Evolutionary conservation across 1,139 yeast genomes (phyloP), one percentile per base, ranked within the genome.

Genomic region (Geotrichum cucujoidarum): DNA sequence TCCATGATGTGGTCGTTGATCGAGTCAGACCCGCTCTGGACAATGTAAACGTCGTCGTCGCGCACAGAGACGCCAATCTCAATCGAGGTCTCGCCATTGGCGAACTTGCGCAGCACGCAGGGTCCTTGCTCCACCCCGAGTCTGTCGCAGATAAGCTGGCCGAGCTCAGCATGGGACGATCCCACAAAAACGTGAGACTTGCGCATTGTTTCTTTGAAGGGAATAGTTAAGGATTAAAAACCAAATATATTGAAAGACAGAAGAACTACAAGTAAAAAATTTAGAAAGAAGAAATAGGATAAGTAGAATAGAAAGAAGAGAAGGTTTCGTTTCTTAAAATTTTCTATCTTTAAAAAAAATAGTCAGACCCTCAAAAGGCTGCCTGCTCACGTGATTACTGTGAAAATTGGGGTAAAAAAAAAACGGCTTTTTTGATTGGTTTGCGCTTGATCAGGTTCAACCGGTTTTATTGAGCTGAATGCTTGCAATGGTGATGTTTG

Each of bases 1-100:
- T 94, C 98, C 98, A 94, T 94, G 50, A 94, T 87, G 62, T 89
- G 95, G 64, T 94, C 97, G 63, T 94, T 94, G 57, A 92, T 83
- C 47, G 83, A 77, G 21, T 88, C 83, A 10, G 95, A 84, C 7
- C 97, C 96, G 47, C 95, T 83, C 67, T 94, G 97, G 56, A 92
- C 89, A 59, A 94, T 90, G 64, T 92, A 92, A 35, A 92, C 95
- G 64, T 92, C 97, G 65, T 92, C 96, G 64, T 92, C 97, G 68
- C 98, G 80, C 40, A 92, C 95, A 31, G 95, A 84, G 31, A 81
- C 90, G 35, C 97, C 97, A 55, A 92, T 89, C 63, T 89, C 95
- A 39, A 94, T 96, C 40, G 95, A 86, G 1, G 97, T 92, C 71
- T 92, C 99, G 49, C 98, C 98, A 64, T 92, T 92, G 55, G 96